Percentiles rank a stretch among this genome's conserved stretches.
phyloP scores from a whole-genome alignment of 2,329 filamentous ascomycete genomes.

The Monilinia vaccinii-corymbosi region DNA sequence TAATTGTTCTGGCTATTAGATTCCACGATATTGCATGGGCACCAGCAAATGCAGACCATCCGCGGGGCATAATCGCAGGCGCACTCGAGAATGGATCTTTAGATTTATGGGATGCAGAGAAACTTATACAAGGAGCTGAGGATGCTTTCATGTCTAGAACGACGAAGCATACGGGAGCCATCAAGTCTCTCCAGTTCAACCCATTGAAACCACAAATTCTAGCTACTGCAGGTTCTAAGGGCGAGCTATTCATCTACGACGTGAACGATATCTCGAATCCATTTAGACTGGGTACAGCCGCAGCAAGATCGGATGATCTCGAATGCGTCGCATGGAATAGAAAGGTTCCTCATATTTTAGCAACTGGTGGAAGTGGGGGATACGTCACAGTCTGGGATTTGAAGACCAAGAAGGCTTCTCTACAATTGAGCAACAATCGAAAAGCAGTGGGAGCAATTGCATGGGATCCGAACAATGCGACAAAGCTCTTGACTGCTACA shows the following conservation, averaged over 20 bases:
- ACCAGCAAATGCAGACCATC: constrained; percentile 66
- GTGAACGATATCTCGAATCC: constrained; percentile 82
- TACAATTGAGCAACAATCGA: constrained; percentile 88
- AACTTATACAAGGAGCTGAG: constrained; percentile 46
- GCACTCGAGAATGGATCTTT: constrained; percentile 90
- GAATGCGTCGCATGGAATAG: constrained; percentile 98
- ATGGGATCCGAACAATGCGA: constrained; percentile 94
- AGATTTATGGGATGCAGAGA: constrained; percentile 84
- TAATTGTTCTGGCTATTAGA: constrained; percentile 39
- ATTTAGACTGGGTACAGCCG: constrained; percentile 79
- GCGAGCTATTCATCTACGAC: constrained; percentile 94
- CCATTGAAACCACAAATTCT: constrained; percentile 83
- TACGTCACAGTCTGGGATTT: constrained; percentile 99
- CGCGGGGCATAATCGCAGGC: constrained; percentile 85
- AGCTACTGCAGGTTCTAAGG: constrained; percentile 86
- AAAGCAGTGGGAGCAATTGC: constrained; percentile 93
- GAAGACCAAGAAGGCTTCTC: constrained; percentile 93
- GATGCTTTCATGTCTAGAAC: constrained; percentile 81
- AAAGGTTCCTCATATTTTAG: constrained; percentile 92
- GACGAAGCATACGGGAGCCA: constrained; percentile 81
- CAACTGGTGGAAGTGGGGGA: constrained; percentile 84
- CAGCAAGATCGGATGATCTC: constrained; percentile 86
- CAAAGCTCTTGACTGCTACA: constrained; percentile 86
- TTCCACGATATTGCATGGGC: constrained; percentile 98
- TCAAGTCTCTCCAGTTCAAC: constrained; percentile 96